Conservation (phyloP, 106 monocot genomes). For the Agapanthus africanus region DNA sequence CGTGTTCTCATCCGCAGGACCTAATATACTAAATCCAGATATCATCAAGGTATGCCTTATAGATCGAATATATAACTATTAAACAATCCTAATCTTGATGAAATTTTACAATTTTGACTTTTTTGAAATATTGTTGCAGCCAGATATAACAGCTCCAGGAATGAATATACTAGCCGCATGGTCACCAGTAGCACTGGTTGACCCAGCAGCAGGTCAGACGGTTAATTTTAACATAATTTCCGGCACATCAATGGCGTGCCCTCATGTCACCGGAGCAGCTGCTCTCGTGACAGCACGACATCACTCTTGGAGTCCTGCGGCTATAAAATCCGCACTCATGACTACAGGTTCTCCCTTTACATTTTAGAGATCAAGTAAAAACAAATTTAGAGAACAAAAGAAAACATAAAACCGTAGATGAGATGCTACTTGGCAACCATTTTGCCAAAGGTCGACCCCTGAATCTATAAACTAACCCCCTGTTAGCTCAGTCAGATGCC, state of each 20-base stretch:
- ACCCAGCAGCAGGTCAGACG: neutral
- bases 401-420: no score
- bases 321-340: no score
- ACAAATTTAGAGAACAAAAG: no score
- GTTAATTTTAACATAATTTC: conserved; percentile 16
- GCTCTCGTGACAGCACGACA: conserved; percentile 19
- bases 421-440: no score
- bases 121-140: no score
- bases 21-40: conserved; percentile 7
- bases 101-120: no score
- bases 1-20: conserved; percentile 5
- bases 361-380: no score
- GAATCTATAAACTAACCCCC: conserved; percentile 8
- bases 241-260: conserved; percentile 43
- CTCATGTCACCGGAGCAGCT: conserved; percentile 23
- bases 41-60: conserved; percentile 9
- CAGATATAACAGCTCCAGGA: conserved; percentile 18
- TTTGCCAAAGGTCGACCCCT: conserved; percentile 5
- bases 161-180: conserved; percentile 8
- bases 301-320: no score
- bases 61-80: no score
- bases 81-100: no score
- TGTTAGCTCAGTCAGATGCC: no score
- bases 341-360: no score
- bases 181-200: neutral